Evolutionary conservation across 2,329 filamentous ascomycete genomes (phyloP).

Genomic region (Lecanicillium sp.): DNA sequence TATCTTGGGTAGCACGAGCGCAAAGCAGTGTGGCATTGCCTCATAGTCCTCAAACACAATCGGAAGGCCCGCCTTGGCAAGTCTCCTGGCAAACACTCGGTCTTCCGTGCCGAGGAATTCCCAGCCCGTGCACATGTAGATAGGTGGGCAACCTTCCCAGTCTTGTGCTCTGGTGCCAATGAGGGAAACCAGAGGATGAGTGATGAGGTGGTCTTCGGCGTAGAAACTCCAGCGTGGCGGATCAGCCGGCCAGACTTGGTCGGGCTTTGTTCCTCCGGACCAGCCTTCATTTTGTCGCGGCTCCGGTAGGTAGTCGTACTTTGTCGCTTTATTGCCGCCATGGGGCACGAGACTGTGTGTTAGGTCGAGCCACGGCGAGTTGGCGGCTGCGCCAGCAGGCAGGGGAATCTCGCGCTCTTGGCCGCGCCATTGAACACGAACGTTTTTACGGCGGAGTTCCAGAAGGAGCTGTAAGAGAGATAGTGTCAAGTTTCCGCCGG

Average conservation of each 20-base stretch:
- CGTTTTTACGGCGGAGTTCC: slow-evolving; percentile 42
- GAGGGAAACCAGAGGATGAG: slow-evolving; percentile 62
- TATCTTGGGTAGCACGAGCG: slow-evolving; percentile 41
- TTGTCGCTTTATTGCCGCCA: slow-evolving; percentile 14
- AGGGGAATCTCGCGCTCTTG: slow-evolving; percentile 49
- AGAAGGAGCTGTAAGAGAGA: slow-evolving; percentile 61
- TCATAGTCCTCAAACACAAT: slow-evolving; percentile 67
- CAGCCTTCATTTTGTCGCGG: slow-evolving; percentile 21
- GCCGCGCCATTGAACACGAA: slow-evolving; percentile 53
- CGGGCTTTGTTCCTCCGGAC: slow-evolving; percentile 25
- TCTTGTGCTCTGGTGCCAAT: slow-evolving; percentile 36
- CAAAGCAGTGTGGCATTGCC: slow-evolving; percentile 74
- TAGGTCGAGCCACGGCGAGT: slow-evolving; percentile 66
- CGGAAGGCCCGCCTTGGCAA: slow-evolving; percentile 47
- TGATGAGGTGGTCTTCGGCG: slow-evolving; percentile 41
- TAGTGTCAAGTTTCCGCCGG: slow-evolving; percentile 63
- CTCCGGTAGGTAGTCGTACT: slow-evolving; percentile 41
- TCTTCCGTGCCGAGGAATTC: slow-evolving; percentile 65
- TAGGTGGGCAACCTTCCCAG: slow-evolving; percentile 57
- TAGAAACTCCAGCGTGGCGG: slow-evolving; percentile 48
- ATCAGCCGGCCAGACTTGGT: slow-evolving; percentile 47
- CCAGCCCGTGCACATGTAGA: slow-evolving; percentile 62
- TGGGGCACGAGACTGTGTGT: slow-evolving; percentile 39
- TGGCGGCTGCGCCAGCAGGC: slow-evolving; percentile 55
- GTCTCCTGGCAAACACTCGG: slow-evolving; percentile 47